phyloP scores from a whole-genome alignment of 805 yeast genomes.

The Wickerhamomyces ciferrii region DNA sequence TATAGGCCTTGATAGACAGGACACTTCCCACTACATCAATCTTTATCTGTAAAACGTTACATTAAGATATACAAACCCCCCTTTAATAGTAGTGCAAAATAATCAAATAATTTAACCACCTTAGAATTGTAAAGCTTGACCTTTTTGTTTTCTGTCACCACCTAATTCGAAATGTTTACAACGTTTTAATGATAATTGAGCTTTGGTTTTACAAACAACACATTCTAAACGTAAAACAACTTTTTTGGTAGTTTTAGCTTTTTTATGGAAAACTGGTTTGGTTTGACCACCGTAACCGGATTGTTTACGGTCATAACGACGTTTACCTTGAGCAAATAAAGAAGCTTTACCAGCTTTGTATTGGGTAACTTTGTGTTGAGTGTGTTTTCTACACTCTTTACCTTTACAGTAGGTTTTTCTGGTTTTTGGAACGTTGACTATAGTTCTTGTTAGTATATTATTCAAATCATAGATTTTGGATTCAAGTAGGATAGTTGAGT shows the following conservation, averaged over 20 bases:
- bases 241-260: constrained; percentile 99
- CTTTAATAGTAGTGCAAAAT: constrained; percentile 13
- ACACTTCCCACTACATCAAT: not conserved
- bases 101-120: constrained; percentile 15
- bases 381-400: constrained; percentile 98
- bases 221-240: constrained; percentile 99
- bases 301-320: constrained; percentile 99
- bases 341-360: constrained; percentile 99
- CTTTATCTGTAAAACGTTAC: constrained; percentile 17
- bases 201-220: constrained; percentile 97
- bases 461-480: no score
- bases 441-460: constrained; percentile 18
- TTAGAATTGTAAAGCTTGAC: constrained; percentile 99
- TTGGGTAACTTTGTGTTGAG: constrained; percentile 99
- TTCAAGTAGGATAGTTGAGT: not conserved
- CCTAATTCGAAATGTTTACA: constrained; percentile 99
- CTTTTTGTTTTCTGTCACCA: constrained; percentile 99
- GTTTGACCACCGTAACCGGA: constrained; percentile 99
- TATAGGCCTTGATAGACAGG: no score
- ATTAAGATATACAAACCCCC: constrained; percentile 22
- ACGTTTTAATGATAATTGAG: constrained; percentile 97
- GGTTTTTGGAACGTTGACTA: constrained; percentile 99
- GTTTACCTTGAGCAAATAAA: constrained; percentile 99
- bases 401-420: constrained; percentile 99
- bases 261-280: constrained; percentile 99